Percentiles rank a stretch among this genome's conserved stretches.
These are phyloP conservation scores for Fusarium coicis DNA, from an alignment of 2,329 filamentous ascomycete genomes.

Conservation along the genomic window DNA sequence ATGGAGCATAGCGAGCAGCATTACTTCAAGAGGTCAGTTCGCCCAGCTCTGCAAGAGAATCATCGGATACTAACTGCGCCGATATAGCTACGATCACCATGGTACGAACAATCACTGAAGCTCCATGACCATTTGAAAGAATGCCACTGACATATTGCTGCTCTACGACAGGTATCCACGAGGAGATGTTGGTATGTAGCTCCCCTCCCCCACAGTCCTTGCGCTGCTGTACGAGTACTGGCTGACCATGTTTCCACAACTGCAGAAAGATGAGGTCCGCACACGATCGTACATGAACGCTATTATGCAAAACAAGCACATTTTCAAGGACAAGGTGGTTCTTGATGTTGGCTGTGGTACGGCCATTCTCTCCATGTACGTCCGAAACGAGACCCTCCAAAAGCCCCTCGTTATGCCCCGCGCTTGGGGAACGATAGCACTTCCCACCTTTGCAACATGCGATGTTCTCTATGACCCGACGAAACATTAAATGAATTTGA, in stretches of 20 bases:
- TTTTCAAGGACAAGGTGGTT: constrained; percentile 84
- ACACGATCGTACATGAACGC: constrained; percentile 97
- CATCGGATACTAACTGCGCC: constrained; percentile 50
- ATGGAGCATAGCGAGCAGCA: constrained; percentile 97
- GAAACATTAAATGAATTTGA: constrained; percentile 2
- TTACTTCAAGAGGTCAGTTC: constrained; percentile 92
- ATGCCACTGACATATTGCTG: constrained; percentile 44
- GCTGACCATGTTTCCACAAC: constrained; percentile 35
- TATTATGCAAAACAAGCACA: constrained; percentile 96
- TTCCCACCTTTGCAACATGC: background rate
- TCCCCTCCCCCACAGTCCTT: constrained; percentile 28
- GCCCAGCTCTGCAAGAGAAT: background rate
- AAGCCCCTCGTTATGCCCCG: constrained; percentile 28
- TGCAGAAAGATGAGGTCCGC: constrained; percentile 96
- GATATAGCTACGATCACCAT: constrained; percentile 92
- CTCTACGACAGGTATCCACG: constrained; percentile 80
- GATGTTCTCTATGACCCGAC: background rate
- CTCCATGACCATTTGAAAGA: background rate
- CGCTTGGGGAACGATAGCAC: constrained; percentile 15
- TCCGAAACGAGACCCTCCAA: constrained; percentile 29
- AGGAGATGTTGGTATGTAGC: constrained; percentile 92
- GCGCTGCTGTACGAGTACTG: constrained; percentile 16
- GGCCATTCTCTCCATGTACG: constrained; percentile 97
- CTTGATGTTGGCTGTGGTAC: constrained; percentile 98
- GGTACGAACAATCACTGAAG: constrained; percentile 63